phyloP scores from a whole-genome alignment of 2,329 filamentous ascomycete species.

The Coniochaeta ligniaria region DNA sequence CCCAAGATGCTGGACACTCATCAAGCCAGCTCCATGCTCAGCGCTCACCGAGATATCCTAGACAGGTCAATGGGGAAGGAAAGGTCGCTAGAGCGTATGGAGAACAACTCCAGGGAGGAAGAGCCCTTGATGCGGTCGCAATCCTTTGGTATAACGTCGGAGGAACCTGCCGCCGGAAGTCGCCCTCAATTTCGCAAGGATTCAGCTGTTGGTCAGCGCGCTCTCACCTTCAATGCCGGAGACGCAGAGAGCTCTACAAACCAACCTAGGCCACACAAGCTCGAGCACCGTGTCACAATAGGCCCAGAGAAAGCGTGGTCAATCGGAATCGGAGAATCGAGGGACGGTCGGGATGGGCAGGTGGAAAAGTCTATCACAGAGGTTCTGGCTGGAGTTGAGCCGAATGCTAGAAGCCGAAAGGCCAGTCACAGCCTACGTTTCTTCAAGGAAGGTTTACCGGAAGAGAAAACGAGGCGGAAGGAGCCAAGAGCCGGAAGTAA shows the following conservation, averaged over 20 bases:
- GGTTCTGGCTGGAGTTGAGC: slow-evolving; percentile 53
- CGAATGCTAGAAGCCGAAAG: slow-evolving; percentile 58
- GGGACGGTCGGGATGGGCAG: slow-evolving; percentile 43
- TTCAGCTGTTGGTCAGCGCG: background rate
- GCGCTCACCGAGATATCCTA: slow-evolving; percentile 26
- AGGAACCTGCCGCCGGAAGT: background rate
- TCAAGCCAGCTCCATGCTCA: slow-evolving; percentile 24
- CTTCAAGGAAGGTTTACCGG: slow-evolving; percentile 58
- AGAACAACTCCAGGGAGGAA: slow-evolving; percentile 32
- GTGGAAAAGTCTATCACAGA: slow-evolving; percentile 61
- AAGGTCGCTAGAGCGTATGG: background rate
- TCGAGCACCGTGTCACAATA: slow-evolving; percentile 33
- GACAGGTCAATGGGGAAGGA: slow-evolving; percentile 19
- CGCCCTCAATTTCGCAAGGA: background rate
- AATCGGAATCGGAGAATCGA: slow-evolving; percentile 45
- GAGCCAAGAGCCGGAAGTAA: slow-evolving; percentile 29
- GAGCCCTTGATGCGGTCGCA: slow-evolving; percentile 5
- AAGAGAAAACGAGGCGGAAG: slow-evolving; percentile 48
- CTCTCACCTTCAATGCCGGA: background rate
- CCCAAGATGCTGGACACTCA: slow-evolving; percentile 23
- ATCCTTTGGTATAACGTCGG: background rate
- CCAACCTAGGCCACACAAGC: slow-evolving; percentile 28
- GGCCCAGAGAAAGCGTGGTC: slow-evolving; percentile 57
- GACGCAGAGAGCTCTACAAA: slow-evolving; percentile 17
- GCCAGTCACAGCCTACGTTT: slow-evolving; percentile 60